A percentile compares a stretch with the other conserved stretches of the same genome.
phyloP scores from a whole-genome alignment of 2,329 filamentous ascomycete species.

The Phialocephala subalpina region DNA sequence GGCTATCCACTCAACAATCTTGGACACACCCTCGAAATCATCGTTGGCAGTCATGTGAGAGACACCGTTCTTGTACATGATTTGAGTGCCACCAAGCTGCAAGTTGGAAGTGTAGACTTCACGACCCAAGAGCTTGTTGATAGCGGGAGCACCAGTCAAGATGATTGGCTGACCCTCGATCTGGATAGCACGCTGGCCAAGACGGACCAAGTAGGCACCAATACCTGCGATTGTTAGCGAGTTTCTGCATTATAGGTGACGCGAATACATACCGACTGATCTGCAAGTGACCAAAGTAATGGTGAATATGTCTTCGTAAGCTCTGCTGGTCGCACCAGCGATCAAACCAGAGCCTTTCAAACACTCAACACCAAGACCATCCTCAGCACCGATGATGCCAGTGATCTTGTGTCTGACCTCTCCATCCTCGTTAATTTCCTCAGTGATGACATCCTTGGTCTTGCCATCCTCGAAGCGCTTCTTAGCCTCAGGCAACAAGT shows the following conservation, averaged over 20 bases:
- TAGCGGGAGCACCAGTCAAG: conserved; percentile 92
- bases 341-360: conserved; percentile 97
- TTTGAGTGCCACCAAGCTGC: conserved; percentile 99
- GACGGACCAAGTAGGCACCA: conserved; percentile 96
- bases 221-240: conserved; percentile 68
- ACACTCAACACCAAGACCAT: conserved; percentile 97
- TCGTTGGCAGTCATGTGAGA: conserved; percentile 98
- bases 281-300: conserved; percentile 97
- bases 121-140: conserved; percentile 97
- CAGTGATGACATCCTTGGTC: conserved; percentile 82
- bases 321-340: conserved; percentile 94
- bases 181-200: conserved; percentile 97
- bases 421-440: conserved; percentile 84
- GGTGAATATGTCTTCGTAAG: conserved; percentile 99
- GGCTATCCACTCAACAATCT: conserved; percentile 98
- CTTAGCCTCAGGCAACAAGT: conserved; percentile 87
- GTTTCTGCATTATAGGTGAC: not conserved
- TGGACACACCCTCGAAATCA: conserved; percentile 96
- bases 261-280: conserved; percentile 76
- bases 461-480: conserved; percentile 84
- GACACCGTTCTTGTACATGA: conserved; percentile 99
- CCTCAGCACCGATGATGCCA: conserved; percentile 91
- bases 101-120: conserved; percentile 99
- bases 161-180: conserved; percentile 99
- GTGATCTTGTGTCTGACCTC: conserved; percentile 94